Conservation (phyloP, 495 filamentous ascomycete species). For the Alectoria sarmentosa region DNA sequence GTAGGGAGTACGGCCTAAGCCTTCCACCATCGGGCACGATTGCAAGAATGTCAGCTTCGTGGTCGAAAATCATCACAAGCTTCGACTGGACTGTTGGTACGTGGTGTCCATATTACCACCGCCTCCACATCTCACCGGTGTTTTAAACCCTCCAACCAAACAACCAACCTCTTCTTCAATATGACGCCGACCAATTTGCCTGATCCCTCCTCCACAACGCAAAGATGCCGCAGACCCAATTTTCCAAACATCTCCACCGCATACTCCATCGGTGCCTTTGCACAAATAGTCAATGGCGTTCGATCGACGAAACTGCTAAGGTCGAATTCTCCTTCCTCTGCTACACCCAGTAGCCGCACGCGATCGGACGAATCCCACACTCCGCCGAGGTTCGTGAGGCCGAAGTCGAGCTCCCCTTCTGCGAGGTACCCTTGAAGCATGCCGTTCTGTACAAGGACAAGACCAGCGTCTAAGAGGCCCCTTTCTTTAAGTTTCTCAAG, state of each 20-base stretch:
- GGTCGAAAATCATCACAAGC: no score
- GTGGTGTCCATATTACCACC: neutral
- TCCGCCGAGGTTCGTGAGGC: conserved; percentile 34
- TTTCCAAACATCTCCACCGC: conserved; percentile 53
- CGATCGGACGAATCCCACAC: conserved; percentile 29
- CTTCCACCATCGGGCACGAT: neutral
- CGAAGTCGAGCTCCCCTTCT: conserved; percentile 49
- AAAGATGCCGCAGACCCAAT: conserved; percentile 45
- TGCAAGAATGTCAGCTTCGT: neutral
- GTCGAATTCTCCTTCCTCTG: conserved; percentile 34
- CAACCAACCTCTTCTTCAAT: conserved; percentile 22
- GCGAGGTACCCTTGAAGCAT: conserved; percentile 49
- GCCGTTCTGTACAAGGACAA: conserved; percentile 46
- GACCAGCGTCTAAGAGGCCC: conserved; percentile 49
- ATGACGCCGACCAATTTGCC: conserved; percentile 32
- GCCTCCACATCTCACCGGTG: conserved; percentile 1
- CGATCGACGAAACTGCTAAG: conserved; percentile 45
- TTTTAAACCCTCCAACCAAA: conserved; percentile 22
- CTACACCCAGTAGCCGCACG: conserved; percentile 38
- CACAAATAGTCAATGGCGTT: conserved; percentile 44
- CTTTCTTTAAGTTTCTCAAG: conserved; percentile 40
- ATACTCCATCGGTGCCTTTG: conserved; percentile 49
- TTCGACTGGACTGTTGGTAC: neutral
- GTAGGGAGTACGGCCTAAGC: neutral
- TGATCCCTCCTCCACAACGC: conserved; percentile 35